These are phyloP conservation scores for Arthrobotrys sphaeroides DNA, from an alignment of 2,329 filamentous ascomycete species.

Conservation along the genomic window DNA sequence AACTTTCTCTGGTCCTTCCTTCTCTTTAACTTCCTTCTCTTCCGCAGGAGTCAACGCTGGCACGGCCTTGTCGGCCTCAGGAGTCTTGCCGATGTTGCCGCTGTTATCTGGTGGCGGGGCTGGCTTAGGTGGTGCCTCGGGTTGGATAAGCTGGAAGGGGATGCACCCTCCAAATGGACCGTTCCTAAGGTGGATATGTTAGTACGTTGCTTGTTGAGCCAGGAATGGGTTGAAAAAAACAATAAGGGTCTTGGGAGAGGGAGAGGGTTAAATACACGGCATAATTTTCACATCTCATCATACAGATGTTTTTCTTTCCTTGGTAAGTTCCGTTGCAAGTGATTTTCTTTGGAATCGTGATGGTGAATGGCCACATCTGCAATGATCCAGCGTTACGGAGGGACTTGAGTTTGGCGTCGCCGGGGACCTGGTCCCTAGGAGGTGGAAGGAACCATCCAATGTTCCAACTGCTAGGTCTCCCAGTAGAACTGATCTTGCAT, in stretches of 20 bases:
- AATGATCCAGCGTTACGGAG: background rate
- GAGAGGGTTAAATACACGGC: background rate
- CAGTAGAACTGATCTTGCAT: constrained; percentile 27
- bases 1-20: background rate
- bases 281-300: constrained; percentile 36
- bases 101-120: constrained; percentile 5
- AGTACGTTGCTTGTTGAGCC: no score
- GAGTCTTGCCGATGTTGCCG: constrained; percentile 16
- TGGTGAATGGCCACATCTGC: constrained; percentile 6
- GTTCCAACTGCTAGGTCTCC: constrained; percentile 11
- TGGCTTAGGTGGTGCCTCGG: background rate
- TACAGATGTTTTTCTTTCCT: constrained; percentile 21
- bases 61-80: constrained; percentile 1
- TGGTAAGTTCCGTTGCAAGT: constrained; percentile 10
- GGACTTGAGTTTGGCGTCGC: background rate
- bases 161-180: constrained; percentile 26
- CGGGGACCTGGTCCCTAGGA: constrained; percentile 19
- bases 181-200: no score
- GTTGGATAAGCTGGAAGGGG: constrained; percentile 13
- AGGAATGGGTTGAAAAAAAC: no score
- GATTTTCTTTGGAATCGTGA: constrained; percentile 10
- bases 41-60: background rate
- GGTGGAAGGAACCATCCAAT: background rate
- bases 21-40: background rate
- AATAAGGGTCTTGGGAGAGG: no score